These are phyloP conservation scores for Magnusiomyces ingens DNA, from an alignment of 1,139 yeast genomes.

Conservation along the genomic window DNA sequence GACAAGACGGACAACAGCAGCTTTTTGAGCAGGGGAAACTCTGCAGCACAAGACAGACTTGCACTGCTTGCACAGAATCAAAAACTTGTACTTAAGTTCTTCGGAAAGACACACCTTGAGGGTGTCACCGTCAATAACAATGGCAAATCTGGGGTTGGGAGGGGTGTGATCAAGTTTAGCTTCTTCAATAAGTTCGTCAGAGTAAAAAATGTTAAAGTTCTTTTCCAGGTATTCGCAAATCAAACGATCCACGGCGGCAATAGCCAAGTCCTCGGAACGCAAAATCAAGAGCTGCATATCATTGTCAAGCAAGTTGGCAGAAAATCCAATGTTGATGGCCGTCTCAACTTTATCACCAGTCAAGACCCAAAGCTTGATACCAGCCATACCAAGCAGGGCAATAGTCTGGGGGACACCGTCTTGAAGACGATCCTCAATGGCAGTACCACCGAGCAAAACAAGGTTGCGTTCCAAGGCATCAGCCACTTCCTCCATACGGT, in stretches of 20 bases:
- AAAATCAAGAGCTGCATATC: slow-evolving; percentile 82
- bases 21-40: slow-evolving; percentile 96
- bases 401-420: slow-evolving; percentile 95
- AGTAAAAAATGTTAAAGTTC: slow-evolving; percentile 59
- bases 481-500: slow-evolving; percentile 65
- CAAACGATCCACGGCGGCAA: slow-evolving; percentile 47
- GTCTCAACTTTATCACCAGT: slow-evolving; percentile 98
- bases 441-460: slow-evolving; percentile 85
- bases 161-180: slow-evolving; percentile 71
- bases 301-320: slow-evolving; percentile 81
- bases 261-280: slow-evolving; percentile 39
- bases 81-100: slow-evolving; percentile 59
- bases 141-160: slow-evolving; percentile 71
- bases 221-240: slow-evolving; percentile 54
- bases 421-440: slow-evolving; percentile 93
- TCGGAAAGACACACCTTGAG: slow-evolving; percentile 63
- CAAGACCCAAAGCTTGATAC: slow-evolving; percentile 92
- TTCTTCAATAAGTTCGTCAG: slow-evolving; percentile 47
- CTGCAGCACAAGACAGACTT: slow-evolving; percentile 91
- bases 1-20: slow-evolving; percentile 88
- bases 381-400: slow-evolving; percentile 76
- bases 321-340: slow-evolving; percentile 94
- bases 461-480: slow-evolving; percentile 74
- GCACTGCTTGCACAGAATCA: slow-evolving; percentile 86
- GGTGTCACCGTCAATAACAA: slow-evolving; percentile 90